Evolutionary conservation across 495 filamentous ascomycete species (phyloP).

Genomic region (Rhizodiscina lignyota): DNA sequence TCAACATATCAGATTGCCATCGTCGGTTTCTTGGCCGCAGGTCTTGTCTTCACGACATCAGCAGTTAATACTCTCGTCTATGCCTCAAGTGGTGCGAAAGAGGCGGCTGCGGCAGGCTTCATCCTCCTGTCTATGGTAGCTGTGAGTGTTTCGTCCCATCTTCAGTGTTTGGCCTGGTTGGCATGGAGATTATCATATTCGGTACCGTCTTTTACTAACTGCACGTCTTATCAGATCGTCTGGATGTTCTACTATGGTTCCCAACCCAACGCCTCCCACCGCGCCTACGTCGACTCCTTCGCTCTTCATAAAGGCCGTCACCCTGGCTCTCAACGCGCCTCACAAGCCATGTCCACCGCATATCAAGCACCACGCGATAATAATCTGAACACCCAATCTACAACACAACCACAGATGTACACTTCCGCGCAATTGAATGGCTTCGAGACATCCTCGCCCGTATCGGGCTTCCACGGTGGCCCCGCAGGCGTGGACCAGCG

Average conservation of each 20-base stretch:
- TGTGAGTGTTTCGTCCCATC: slow-evolving; percentile 32
- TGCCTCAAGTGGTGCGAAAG: slow-evolving; percentile 44
- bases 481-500: slow-evolving; percentile 39
- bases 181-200: no score
- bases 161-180: background rate
- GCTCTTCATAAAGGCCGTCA: slow-evolving; percentile 77
- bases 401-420: slow-evolving; percentile 81
- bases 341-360: background rate
- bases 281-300: slow-evolving; percentile 89
- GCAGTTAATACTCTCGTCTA: slow-evolving; percentile 74
- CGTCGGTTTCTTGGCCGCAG: slow-evolving; percentile 70
- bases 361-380: background rate
- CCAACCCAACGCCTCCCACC: slow-evolving; percentile 69
- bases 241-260: slow-evolving; percentile 99
- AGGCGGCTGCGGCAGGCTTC: slow-evolving; percentile 83
- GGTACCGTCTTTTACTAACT: no score
- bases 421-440: slow-evolving; percentile 87
- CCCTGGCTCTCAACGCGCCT: background rate
- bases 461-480: slow-evolving; percentile 59
- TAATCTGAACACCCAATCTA: slow-evolving; percentile 42
- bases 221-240: slow-evolving; percentile 46
- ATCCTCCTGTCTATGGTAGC: slow-evolving; percentile 92
- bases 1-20: slow-evolving; percentile 85
- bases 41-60: slow-evolving; percentile 67
- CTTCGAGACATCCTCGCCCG: slow-evolving; percentile 89